Evolutionary conservation across 495 filamentous ascomycete genomes (phyloP).

Genomic region (Hypoxylon rickii): DNA sequence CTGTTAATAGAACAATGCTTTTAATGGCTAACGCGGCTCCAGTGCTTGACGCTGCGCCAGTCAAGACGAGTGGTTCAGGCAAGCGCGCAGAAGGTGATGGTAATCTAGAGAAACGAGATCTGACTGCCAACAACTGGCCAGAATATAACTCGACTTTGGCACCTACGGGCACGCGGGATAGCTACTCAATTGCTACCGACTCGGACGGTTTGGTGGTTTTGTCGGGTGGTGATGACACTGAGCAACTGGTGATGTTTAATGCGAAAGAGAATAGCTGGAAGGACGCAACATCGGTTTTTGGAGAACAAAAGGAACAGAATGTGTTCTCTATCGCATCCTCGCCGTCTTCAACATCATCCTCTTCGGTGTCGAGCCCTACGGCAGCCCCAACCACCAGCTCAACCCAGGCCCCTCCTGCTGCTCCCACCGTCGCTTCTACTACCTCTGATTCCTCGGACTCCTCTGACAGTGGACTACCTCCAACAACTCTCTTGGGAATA

Average conservation of each 20-base stretch:
- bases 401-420: slow-evolving; percentile 34
- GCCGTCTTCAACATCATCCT: slow-evolving; percentile 44
- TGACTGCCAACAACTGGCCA: slow-evolving; percentile 69
- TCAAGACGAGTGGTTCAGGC: slow-evolving; percentile 21
- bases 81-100: neutral
- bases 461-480: slow-evolving; percentile 43
- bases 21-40: slow-evolving; percentile 49
- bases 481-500: slow-evolving; percentile 72
- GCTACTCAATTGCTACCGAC: slow-evolving; percentile 53
- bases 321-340: slow-evolving; percentile 36
- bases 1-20: slow-evolving; percentile 68
- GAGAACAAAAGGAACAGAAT: slow-evolving; percentile 45
- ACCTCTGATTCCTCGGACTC: slow-evolving; percentile 9
- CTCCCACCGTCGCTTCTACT: slow-evolving; percentile 43
- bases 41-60: slow-evolving; percentile 46
- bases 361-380: slow-evolving; percentile 44
- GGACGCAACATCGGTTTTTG: slow-evolving; percentile 72
- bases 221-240: slow-evolving; percentile 69
- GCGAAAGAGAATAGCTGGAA: slow-evolving; percentile 78
- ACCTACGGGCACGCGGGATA: slow-evolving; percentile 58
- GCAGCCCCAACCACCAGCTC: slow-evolving; percentile 36
- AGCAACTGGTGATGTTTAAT: slow-evolving; percentile 79
- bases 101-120: slow-evolving; percentile 34
- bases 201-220: slow-evolving; percentile 72
- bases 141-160: slow-evolving; percentile 76